Evolutionary conservation across 2,329 filamentous ascomycete genomes (phyloP).

Genomic region (Alternaria gansuensis): DNA sequence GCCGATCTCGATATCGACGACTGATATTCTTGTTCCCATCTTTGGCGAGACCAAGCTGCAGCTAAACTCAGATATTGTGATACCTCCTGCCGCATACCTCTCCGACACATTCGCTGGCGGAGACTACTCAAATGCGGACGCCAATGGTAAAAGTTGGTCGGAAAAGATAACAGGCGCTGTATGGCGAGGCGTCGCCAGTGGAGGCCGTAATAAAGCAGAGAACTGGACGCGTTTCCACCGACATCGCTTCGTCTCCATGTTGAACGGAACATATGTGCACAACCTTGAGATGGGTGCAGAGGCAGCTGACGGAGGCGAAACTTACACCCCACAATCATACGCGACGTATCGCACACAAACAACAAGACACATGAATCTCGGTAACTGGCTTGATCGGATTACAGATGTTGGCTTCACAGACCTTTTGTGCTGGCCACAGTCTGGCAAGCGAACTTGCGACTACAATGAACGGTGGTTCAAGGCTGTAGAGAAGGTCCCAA

Average conservation of each 20-base stretch:
- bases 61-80: constrained; percentile 62
- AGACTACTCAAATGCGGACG: constrained; percentile 55
- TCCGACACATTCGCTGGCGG: constrained; percentile 47
- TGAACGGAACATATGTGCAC: constrained; percentile 69
- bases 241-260: constrained; percentile 77
- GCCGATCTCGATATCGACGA: constrained; percentile 58
- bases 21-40: constrained; percentile 58
- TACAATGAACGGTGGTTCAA: constrained; percentile 57
- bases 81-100: constrained; percentile 62
- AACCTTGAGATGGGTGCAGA: constrained; percentile 55
- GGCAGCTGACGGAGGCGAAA: constrained; percentile 43
- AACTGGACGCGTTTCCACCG: constrained; percentile 79
- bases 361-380: constrained; percentile 41
- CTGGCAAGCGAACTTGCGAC: constrained; percentile 54
- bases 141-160: constrained; percentile 54
- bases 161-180: constrained; percentile 54
- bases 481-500: constrained; percentile 44
- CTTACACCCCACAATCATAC: constrained; percentile 53
- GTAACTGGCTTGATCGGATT: constrained; percentile 54
- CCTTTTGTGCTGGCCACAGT: constrained; percentile 56
- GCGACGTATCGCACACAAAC: constrained; percentile 52
- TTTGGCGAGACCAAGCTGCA: constrained; percentile 61
- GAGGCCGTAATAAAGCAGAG: constrained; percentile 57
- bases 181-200: constrained; percentile 61
- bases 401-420: constrained; percentile 56